These are phyloP conservation scores for Harringtonia aguacate DNA, from an alignment of 2,329 filamentous ascomycete species.

Conservation along the genomic window DNA sequence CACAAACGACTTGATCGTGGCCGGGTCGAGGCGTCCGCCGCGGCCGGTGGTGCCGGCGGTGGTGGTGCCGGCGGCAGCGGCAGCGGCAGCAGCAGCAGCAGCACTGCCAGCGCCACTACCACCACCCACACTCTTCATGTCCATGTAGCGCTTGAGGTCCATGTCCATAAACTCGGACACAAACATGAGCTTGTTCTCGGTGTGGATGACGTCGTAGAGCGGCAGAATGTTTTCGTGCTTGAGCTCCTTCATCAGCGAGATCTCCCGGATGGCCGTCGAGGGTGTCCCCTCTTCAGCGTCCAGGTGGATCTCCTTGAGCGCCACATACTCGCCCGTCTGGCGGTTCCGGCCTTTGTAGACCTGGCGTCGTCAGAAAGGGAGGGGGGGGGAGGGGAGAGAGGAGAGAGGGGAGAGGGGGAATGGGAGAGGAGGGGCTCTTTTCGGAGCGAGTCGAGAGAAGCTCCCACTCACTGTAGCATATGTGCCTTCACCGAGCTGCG, in stretches of 20 bases:
- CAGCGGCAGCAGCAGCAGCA: too few species aligned
- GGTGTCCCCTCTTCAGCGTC: constrained; percentile 97
- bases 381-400: neutral
- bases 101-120: too few species aligned
- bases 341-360: constrained; percentile 95
- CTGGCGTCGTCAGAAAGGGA: constrained; percentile 31
- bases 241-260: constrained; percentile 97
- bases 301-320: constrained; percentile 96
- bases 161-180: constrained; percentile 99
- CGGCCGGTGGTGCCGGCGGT: constrained; percentile 24
- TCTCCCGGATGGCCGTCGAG: constrained; percentile 94
- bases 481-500: constrained; percentile 79
- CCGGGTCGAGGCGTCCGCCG: constrained; percentile 76
- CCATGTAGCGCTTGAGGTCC: constrained; percentile 98
- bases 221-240: constrained; percentile 98
- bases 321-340: constrained; percentile 91
- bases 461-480: constrained; percentile 93
- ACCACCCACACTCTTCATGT: too few species aligned
- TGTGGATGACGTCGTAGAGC: constrained; percentile 97
- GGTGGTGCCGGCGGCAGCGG: too few species aligned
- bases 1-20: constrained; percentile 98
- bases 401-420: too few species aligned
- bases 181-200: constrained; percentile 98
- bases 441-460: too few species aligned
- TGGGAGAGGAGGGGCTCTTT: too few species aligned